Percentiles rank a stretch among this genome's conserved stretches.
These are phyloP conservation scores for Thielaviopsis populi DNA, from an alignment of 2,329 filamentous ascomycete genomes.

Conservation along the genomic window DNA sequence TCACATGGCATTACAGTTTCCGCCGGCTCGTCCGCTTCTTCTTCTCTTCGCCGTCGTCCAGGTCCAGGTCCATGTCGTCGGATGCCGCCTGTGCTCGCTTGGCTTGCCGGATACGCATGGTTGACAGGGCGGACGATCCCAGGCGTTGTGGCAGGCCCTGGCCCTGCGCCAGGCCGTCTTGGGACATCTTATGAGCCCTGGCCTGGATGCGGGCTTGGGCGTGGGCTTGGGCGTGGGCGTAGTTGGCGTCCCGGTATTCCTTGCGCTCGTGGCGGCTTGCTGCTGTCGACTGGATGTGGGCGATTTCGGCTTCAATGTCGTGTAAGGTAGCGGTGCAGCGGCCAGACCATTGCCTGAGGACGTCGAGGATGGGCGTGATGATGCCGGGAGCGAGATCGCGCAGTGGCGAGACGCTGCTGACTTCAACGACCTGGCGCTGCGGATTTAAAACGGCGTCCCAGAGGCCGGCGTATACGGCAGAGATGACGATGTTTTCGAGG, in stretches of 20 bases:
- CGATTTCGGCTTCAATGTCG: constrained; percentile 63
- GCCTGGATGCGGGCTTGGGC: not conserved
- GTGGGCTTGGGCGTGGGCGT: not conserved
- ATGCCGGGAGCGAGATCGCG: constrained; percentile 68
- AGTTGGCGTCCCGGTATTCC: not conserved
- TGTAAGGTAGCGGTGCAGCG: constrained; percentile 60
- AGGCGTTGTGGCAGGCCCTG: not conserved
- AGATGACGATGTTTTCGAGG: constrained; percentile 75
- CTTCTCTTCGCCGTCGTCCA: constrained; percentile 32
- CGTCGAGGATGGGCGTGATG: constrained; percentile 50
- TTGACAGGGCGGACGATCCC: not conserved
- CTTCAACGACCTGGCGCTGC: constrained; percentile 53
- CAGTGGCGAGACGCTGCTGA: constrained; percentile 68
- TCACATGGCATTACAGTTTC: constrained; percentile 31
- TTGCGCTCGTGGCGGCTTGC: constrained; percentile 22
- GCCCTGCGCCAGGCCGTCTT: not conserved
- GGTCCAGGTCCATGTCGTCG: constrained; percentile 43
- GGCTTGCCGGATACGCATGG: constrained; percentile 6
- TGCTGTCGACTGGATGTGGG: constrained; percentile 18
- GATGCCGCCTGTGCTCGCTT: constrained; percentile 26
- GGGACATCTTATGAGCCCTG: not conserved
- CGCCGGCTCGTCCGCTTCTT: constrained; percentile 38
- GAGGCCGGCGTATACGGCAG: constrained; percentile 73
- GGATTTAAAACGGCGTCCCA: constrained; percentile 74
- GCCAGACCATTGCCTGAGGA: constrained; percentile 60